These are phyloP conservation scores for Macrotyloma uniflorum DNA, from an alignment of 306 rosid species.

Conservation along the genomic window DNA sequence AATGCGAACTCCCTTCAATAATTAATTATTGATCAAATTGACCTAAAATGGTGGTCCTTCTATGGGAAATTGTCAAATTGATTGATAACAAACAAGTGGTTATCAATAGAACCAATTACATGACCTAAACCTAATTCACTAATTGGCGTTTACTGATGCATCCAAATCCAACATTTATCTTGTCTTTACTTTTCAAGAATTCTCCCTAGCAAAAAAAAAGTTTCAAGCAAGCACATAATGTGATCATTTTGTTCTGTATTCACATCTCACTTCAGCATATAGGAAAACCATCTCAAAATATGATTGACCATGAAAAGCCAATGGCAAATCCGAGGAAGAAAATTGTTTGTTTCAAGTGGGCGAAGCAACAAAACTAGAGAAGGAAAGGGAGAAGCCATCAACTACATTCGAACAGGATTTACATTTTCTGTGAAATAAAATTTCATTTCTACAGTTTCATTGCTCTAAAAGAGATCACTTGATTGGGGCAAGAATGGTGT, in stretches of 20 bases:
- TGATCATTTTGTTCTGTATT: not conserved
- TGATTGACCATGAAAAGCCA: not conserved
- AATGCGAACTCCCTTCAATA: too few species aligned
- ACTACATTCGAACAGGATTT: conserved; percentile 36
- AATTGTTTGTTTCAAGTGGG: not conserved
- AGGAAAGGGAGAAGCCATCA: conserved; percentile 34
- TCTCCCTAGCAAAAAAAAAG: not conserved
- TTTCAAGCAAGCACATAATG: not conserved
- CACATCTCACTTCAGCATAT: not conserved
- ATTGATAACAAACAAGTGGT: not conserved
- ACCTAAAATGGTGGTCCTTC: too few species aligned
- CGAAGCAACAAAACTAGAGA: conserved; percentile 26
- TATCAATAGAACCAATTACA: not conserved
- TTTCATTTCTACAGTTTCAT: not conserved
- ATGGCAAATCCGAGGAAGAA: not conserved
- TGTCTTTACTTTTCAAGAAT: not conserved
- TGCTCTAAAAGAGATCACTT: conserved; percentile 43
- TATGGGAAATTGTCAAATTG: not conserved
- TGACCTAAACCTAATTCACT: not conserved
- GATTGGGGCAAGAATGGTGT: conserved; percentile 82
- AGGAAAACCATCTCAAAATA: not conserved
- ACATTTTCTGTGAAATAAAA: conserved; percentile 35
- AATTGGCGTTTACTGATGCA: not conserved
- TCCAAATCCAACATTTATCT: not conserved
- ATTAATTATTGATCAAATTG: too few species aligned